phyloP scores from a whole-genome alignment of 73 alveolate species.

The Uronychia setigera region DNA sequence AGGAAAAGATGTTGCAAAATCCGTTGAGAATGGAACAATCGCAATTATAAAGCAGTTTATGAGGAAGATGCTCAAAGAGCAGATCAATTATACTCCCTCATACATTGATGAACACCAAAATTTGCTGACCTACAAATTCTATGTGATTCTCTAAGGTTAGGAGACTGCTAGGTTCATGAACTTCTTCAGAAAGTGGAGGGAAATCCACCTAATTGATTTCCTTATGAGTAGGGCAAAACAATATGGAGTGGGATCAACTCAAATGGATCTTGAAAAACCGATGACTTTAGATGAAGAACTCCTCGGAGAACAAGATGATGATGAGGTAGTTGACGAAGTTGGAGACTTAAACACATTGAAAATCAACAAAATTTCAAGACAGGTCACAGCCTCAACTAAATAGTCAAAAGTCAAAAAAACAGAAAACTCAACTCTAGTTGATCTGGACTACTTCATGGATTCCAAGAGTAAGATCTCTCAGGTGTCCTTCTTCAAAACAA shows the following conservation, averaged over 20 bases:
- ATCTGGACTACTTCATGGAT: not conserved
- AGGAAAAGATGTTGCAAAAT: conserved; percentile 18
- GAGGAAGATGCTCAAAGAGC: conserved; percentile 20
- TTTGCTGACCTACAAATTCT: conserved; percentile 1
- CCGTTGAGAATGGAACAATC: conserved; percentile 17
- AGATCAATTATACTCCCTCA: conserved; percentile 42
- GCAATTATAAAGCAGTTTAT: conserved; percentile 26
- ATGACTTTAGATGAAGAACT: conserved; percentile 16
- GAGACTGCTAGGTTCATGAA: conserved; percentile 40
- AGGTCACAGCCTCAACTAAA: not conserved
- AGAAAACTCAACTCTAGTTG: not conserved
- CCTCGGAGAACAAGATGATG: not conserved
- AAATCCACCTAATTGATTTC: conserved; percentile 10
- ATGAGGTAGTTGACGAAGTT: conserved; percentile 21
- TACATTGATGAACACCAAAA: conserved; percentile 30
- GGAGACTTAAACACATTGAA: conserved; percentile 6
- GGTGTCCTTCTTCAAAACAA: not conserved
- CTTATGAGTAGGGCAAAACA: conserved; percentile 6
- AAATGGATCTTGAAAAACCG: not conserved
- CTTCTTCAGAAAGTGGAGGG: conserved; percentile 37
- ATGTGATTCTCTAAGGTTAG: conserved; percentile 19
- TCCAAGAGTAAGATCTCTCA: not conserved
- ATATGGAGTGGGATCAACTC: not conserved
- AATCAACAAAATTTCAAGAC: not conserved
- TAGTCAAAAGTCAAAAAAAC: not conserved